A percentile compares a stretch with the other conserved stretches of the same genome.
Evolutionary conservation across 2,329 filamentous ascomycete genomes (phyloP).

Genomic region (Cordyceps cateniannulata): DNA sequence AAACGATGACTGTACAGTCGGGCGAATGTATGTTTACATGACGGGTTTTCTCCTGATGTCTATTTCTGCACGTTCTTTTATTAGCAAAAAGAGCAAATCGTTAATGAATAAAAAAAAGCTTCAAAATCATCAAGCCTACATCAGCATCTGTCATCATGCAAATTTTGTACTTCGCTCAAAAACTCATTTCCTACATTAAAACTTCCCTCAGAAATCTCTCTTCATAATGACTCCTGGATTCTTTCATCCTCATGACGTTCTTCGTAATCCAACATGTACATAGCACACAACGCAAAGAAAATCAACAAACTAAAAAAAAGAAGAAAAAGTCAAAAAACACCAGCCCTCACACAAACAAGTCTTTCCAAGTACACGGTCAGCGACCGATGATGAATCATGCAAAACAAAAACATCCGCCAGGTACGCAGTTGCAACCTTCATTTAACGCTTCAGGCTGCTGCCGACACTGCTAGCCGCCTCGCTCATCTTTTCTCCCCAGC

Average conservation of each 20-base stretch:
- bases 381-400: background rate
- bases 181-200: conserved; percentile 11
- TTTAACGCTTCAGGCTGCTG: conserved; percentile 27
- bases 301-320: background rate
- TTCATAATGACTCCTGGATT: background rate
- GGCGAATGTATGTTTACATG: background rate
- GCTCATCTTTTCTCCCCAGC: conserved; percentile 36
- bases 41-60: background rate
- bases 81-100: background rate
- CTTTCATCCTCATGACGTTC: background rate
- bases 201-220: background rate
- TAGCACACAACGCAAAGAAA: conserved; percentile 6
- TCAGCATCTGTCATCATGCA: background rate
- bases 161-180: background rate
- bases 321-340: conserved; percentile 1
- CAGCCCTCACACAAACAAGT: conserved; percentile 6
- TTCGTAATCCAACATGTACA: conserved; percentile 1
- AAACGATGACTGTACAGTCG: background rate
- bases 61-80: background rate
- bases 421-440: too few relatives aligned
- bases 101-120: background rate
- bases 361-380: conserved; percentile 2
- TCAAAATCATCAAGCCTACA: background rate
- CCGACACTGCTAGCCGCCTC: conserved; percentile 45
- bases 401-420: background rate